Percentiles rank a stretch among this genome's conserved stretches.
These are phyloP conservation scores for Populus alba DNA, from an alignment of 345 rosid species.

Conservation along the genomic window DNA sequence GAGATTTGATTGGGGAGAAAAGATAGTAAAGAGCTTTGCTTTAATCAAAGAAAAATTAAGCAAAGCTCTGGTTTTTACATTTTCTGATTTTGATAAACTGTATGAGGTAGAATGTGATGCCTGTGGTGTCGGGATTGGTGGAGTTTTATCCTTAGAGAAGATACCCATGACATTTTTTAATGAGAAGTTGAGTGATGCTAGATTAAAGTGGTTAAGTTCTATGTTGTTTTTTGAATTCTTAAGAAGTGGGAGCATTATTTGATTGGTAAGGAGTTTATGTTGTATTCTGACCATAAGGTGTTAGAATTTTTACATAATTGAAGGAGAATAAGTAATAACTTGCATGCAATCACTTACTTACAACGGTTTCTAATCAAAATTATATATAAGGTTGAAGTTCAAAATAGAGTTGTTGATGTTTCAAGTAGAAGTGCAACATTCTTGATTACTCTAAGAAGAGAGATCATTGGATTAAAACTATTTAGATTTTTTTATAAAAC, in stretches of 20 bases:
- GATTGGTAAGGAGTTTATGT: neutral
- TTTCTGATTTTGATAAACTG: neutral
- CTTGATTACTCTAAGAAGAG: neutral
- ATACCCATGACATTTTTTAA: neutral
- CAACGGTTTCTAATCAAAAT: neutral
- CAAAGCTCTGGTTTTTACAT: neutral
- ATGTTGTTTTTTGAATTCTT: neutral
- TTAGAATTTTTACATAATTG: neutral
- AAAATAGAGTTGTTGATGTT: neutral
- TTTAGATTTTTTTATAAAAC: too few species aligned
- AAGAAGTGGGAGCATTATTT: neutral
- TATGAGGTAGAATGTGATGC: slow-evolving; percentile 3
- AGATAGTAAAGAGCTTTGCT: neutral
- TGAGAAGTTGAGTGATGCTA: neutral
- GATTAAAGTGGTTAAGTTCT: neutral
- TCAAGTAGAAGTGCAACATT: neutral
- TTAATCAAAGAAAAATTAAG: neutral
- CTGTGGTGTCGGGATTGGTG: neutral
- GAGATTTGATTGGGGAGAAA: too few species aligned
- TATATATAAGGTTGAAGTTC: neutral
- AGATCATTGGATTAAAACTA: too few species aligned
- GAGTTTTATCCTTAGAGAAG: neutral
- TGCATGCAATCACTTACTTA: neutral
- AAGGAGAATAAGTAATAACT: neutral
- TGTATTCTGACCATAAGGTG: neutral